These are phyloP conservation scores for Phaseolus lunatus DNA, from an alignment of 306 rosid genomes.

Conservation along the genomic window DNA sequence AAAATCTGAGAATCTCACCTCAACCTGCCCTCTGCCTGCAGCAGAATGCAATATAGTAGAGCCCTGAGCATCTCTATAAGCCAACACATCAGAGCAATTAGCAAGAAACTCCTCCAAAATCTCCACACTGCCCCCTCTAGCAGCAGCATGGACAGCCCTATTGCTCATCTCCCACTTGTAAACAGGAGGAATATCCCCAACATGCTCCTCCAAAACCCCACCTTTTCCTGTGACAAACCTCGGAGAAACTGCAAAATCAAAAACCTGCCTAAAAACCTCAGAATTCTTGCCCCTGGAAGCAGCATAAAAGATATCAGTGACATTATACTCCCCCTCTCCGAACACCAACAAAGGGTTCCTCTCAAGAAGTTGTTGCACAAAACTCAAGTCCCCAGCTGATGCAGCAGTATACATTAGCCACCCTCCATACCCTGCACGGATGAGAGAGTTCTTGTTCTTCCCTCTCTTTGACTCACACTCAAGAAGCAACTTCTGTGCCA, in stretches of 20 bases:
- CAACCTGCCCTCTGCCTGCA: slow-evolving; percentile 76
- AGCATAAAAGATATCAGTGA: slow-evolving; percentile 43
- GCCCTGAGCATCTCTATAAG: slow-evolving; percentile 75
- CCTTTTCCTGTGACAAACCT: slow-evolving; percentile 62
- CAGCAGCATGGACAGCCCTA: slow-evolving; percentile 81
- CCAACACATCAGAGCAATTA: slow-evolving; percentile 71
- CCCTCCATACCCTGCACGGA: slow-evolving; percentile 81
- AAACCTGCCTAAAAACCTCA: slow-evolving; percentile 38
- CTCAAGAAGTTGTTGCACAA: slow-evolving; percentile 46
- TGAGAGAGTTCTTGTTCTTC: slow-evolving; percentile 61
- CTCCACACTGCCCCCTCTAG: slow-evolving; percentile 73
- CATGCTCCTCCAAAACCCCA: slow-evolving; percentile 59
- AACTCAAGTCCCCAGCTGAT: slow-evolving; percentile 78
- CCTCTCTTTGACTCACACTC: slow-evolving; percentile 73
- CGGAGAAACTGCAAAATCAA: slow-evolving; percentile 72
- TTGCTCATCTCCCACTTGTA: slow-evolving; percentile 84
- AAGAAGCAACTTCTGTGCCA: slow-evolving; percentile 68
- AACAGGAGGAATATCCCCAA: slow-evolving; percentile 69
- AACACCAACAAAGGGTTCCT: slow-evolving; percentile 37
- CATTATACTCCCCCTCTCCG: slow-evolving; percentile 45
- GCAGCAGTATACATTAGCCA: slow-evolving; percentile 96
- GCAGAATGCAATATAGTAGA: slow-evolving; percentile 86
- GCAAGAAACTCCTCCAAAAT: slow-evolving; percentile 71
- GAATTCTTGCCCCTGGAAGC: slow-evolving; percentile 39
- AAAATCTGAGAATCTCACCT: slow-evolving; percentile 56